Conservation (phyloP, 2,329 filamentous ascomycete species). For the Stagonosporopsis rhizophila region DNA sequence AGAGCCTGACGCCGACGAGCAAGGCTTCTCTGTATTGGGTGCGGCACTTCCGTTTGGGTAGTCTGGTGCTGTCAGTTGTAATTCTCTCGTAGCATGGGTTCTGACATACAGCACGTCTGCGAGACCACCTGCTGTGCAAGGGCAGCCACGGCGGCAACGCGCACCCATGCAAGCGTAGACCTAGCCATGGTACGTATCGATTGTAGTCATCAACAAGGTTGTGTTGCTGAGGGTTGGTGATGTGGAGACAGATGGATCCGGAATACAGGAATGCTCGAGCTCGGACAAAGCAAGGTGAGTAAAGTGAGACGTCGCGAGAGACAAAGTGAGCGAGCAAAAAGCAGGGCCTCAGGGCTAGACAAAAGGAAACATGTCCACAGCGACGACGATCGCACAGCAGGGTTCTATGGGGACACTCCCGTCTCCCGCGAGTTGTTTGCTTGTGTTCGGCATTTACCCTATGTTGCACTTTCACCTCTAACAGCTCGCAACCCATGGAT, state of each 20-base stretch:
- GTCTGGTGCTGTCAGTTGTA: conserved; percentile 33
- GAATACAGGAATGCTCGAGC: conserved; percentile 15
- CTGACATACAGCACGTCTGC: conserved; percentile 41
- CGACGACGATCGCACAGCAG: conserved; percentile 13
- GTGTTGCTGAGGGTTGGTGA: conserved; percentile 1
- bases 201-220: conserved; percentile 12
- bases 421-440: conserved; percentile 13
- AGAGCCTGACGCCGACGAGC: conserved; percentile 42
- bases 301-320: conserved; percentile 9
- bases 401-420: conserved; percentile 14
- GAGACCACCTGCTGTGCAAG: conserved; percentile 28
- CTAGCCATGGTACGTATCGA: conserved; percentile 23
- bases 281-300: conserved; percentile 9
- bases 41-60: conserved; percentile 43
- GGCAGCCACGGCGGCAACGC: conserved; percentile 25
- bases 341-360: conserved; percentile 11
- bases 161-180: conserved; percentile 28
- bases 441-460: conserved; percentile 7
- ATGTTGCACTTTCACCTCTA: conserved; percentile 9
- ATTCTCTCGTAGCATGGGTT: not conserved
- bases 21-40: conserved; percentile 41
- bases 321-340: conserved; percentile 10
- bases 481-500: conserved; percentile 11
- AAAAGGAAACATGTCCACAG: conserved; percentile 15
- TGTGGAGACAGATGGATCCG: conserved; percentile 10